These are phyloP conservation scores for Eucalyptus sp. DNA, from an alignment of 345 rosid species.

Conservation along the genomic window DNA sequence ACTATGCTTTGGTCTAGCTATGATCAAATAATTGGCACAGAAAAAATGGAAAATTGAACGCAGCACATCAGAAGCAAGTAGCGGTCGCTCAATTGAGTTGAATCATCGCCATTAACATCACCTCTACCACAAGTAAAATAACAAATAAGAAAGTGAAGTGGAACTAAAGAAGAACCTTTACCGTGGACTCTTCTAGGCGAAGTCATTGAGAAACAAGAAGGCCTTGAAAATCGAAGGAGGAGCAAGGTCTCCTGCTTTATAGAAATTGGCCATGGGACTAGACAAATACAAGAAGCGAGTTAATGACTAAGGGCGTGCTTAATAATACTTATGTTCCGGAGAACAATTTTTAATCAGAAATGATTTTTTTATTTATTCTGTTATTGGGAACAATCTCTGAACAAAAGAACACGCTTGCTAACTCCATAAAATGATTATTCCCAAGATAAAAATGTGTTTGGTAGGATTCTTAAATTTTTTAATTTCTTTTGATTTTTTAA, in stretches of 20 bases:
- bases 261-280: background rate
- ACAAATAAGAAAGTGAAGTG: background rate
- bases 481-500: no score
- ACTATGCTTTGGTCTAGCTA: background rate
- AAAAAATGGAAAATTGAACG: background rate
- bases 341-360: no score
- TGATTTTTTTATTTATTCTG: no score
- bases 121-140: background rate
- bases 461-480: no score
- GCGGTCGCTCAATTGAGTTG: background rate
- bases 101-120: background rate
- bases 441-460: no score
- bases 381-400: accelerated
- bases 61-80: background rate
- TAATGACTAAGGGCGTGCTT: accelerated
- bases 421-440: no score
- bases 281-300: no score
- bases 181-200: no score
- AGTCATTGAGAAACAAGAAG: background rate
- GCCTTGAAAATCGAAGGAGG: background rate
- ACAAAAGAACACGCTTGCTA: no score
- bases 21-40: background rate
- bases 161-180: background rate
- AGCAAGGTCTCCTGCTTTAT: background rate
- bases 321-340: no score